Percentiles rank a stretch among this genome's conserved stretches.
Conservation (phyloP, 805 yeast genomes). For the Wickerhamomyces rabaulensis region DNA sequence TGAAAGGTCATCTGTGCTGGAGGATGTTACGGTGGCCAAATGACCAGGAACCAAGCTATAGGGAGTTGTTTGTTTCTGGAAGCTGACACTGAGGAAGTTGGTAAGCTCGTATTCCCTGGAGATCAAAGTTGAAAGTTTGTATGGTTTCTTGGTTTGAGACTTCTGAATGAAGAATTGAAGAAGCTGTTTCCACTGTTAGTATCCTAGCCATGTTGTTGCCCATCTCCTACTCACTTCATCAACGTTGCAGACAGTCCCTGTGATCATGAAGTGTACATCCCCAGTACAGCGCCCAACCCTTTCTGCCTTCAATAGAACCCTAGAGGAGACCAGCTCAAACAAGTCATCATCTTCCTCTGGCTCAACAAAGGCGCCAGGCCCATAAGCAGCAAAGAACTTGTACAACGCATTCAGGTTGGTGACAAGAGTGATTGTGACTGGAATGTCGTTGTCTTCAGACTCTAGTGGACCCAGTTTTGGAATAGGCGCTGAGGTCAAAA, state of each 20-base stretch:
- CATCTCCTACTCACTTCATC: not conserved
- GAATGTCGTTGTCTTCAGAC: not conserved
- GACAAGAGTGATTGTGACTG: not conserved
- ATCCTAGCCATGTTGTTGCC: not conserved
- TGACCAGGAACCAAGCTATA: constrained; percentile 1
- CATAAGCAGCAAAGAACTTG: not conserved
- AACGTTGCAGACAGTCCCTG: not conserved
- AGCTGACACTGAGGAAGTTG: not conserved
- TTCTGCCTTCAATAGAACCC: not conserved
- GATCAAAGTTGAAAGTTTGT: not conserved
- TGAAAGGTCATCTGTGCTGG: not conserved
- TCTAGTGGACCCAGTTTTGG: not conserved
- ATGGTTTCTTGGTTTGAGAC: not conserved
- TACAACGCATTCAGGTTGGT: not conserved
- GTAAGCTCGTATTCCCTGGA: not conserved
- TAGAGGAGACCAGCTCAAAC: not conserved
- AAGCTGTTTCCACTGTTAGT: not conserved
- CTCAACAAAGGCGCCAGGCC: constrained; percentile 3
- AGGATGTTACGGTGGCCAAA: not conserved
- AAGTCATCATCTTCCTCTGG: not conserved
- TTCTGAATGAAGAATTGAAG: not conserved
- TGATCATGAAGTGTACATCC: not conserved
- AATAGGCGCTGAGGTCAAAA: not conserved
- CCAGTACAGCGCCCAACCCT: not conserved
- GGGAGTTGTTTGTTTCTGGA: not conserved